These are phyloP conservation scores for Pouteria campechiana DNA, from an alignment of 179 eudicot species.

Conservation along the genomic window DNA sequence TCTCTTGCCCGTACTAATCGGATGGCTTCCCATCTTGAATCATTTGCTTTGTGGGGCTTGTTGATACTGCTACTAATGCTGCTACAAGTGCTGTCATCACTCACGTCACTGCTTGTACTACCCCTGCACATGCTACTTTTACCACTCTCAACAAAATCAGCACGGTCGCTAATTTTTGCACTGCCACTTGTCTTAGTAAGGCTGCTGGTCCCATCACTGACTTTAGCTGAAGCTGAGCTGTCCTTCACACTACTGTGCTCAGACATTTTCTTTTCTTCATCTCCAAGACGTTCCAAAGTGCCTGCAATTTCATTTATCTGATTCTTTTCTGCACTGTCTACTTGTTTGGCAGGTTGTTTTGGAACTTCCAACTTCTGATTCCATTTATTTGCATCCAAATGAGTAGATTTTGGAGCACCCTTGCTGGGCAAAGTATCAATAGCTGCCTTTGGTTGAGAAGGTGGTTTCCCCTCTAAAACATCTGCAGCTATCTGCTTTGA, in stretches of 20 bases:
- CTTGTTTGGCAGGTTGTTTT: conserved; percentile 3
- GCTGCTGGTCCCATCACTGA: conserved; percentile 44
- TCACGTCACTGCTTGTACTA: conserved; percentile 72
- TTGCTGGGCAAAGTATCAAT: conserved; percentile 30
- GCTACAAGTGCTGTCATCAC: conserved; percentile 86
- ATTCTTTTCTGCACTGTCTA: conserved; percentile 13
- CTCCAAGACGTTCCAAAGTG: conserved; percentile 13
- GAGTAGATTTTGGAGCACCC: conserved; percentile 27
- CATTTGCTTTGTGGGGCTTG: conserved; percentile 82
- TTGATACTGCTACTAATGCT: conserved; percentile 68
- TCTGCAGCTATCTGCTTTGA: conserved; percentile 18
- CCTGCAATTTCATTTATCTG: conserved; percentile 14
- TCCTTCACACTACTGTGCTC: conserved; percentile 15
- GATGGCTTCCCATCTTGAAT: conserved; percentile 83
- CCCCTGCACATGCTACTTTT: conserved; percentile 70
- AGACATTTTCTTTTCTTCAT: conserved; percentile 18
- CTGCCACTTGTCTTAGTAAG: conserved; percentile 57
- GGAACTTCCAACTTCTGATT: conserved; percentile 3
- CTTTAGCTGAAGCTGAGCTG: conserved; percentile 31
- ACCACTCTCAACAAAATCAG: conserved; percentile 55
- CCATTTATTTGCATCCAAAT: conserved; percentile 25
- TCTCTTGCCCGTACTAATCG: conserved; percentile 67
- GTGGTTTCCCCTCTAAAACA: conserved; percentile 18
- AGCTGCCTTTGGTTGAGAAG: conserved; percentile 22
- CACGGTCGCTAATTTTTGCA: conserved; percentile 51